A percentile compares a stretch with the other conserved stretches of the same genome.
Conservation (phyloP, 2,329 filamentous ascomycete species). For the Raffaelea arxii region DNA sequence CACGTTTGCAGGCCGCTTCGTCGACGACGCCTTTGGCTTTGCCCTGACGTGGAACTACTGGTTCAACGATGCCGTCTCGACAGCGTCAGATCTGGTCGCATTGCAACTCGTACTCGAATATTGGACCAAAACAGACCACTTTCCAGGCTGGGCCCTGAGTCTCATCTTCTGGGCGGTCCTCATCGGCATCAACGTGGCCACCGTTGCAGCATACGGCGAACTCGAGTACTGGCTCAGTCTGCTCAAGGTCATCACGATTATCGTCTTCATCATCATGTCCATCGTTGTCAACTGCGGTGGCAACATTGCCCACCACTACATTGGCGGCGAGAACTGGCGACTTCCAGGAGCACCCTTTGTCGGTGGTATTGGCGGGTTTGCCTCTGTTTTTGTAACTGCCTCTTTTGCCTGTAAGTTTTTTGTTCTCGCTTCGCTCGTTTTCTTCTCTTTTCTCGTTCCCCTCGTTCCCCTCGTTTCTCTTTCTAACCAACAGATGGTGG, state of each 20-base stretch:
- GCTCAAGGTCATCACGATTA: constrained; percentile 66
- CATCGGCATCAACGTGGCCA: constrained; percentile 58
- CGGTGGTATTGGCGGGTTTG: constrained; percentile 54
- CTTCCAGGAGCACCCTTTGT: constrained; percentile 54
- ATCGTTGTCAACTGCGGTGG: constrained; percentile 51
- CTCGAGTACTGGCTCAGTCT: constrained; percentile 69
- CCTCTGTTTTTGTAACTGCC: constrained; percentile 54
- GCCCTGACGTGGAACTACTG: constrained; percentile 82
- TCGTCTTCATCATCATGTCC: constrained; percentile 54
- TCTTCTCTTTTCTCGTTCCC: no score
- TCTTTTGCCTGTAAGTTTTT: constrained; percentile 50
- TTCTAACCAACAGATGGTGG: constrained; percentile 36
- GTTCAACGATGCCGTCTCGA: constrained; percentile 59
- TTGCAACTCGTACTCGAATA: constrained; percentile 64
- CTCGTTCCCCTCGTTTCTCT: neutral
- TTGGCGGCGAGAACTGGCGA: constrained; percentile 49
- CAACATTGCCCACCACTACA: constrained; percentile 42
- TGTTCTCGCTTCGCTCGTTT: no score
- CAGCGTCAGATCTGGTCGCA: constrained; percentile 50
- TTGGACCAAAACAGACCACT: constrained; percentile 55
- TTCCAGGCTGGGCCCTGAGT: constrained; percentile 55
- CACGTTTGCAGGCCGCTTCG: constrained; percentile 58
- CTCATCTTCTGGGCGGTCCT: constrained; percentile 69
- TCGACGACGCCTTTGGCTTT: constrained; percentile 64
- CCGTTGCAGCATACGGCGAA: constrained; percentile 64